phyloP scores from a whole-genome alignment of 441 rosid species.

The Aquilaria agallochum region DNA sequence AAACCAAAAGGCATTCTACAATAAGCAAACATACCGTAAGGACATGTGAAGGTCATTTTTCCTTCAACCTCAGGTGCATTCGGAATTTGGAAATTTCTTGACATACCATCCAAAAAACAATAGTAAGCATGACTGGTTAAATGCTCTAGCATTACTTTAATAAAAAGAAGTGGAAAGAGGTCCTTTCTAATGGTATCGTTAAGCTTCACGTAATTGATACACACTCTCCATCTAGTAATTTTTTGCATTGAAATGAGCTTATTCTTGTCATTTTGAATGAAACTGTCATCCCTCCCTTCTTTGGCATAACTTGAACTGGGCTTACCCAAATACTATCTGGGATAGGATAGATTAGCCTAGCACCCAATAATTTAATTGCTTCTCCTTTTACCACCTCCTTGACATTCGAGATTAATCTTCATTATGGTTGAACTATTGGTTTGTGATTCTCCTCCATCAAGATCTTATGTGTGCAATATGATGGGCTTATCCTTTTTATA shows the following conservation, averaged over 20 bases:
- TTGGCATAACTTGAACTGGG: neutral
- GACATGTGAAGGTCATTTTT: no score
- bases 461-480: neutral
- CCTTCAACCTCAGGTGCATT: no score
- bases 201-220: neutral
- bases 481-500: neutral
- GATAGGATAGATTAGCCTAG: constrained; percentile 1
- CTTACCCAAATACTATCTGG: neutral
- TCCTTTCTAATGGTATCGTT: neutral
- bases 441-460: neutral
- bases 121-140: no score
- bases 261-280: neutral
- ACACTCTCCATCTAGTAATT: neutral
- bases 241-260: neutral
- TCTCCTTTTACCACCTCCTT: no score
- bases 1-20: no score
- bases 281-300: neutral
- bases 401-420: neutral
- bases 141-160: neutral
- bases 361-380: neutral
- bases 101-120: neutral
- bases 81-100: neutral
- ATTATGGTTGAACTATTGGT: neutral
- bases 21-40: no score
- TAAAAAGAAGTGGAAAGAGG: no score